Conservation (phyloP, 2,329 filamentous ascomycete genomes). For the Penicillium sumatraense region DNA sequence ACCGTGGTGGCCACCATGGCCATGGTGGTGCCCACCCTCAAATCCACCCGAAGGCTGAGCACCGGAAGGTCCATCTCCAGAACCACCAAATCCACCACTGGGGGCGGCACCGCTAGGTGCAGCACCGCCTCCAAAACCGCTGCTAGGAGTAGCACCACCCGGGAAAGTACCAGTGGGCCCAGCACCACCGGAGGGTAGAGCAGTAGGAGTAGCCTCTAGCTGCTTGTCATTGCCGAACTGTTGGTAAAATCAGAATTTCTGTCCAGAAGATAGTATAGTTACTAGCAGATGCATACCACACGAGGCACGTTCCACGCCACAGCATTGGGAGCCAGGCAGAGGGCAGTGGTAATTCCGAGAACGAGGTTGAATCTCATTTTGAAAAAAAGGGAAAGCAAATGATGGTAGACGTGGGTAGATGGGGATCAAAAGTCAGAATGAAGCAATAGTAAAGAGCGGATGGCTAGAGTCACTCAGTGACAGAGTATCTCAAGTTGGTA, state of each 20-base stretch:
- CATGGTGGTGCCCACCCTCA: too few relatives aligned
- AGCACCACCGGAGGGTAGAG: slow-evolving; percentile 5
- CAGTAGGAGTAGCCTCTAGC: slow-evolving; percentile 14
- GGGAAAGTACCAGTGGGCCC: slow-evolving; percentile 11
- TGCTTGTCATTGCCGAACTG: slow-evolving; percentile 9
- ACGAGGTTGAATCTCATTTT: slow-evolving; percentile 36
- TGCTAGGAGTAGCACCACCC: not conserved
- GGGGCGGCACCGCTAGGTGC: not conserved
- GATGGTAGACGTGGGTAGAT: not conserved
- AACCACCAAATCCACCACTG: not conserved
- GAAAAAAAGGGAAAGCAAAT: slow-evolving; percentile 15
- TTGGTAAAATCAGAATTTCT: not conserved
- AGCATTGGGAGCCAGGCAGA: slow-evolving; percentile 28
- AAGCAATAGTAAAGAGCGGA: slow-evolving; percentile 15
- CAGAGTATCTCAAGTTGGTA: slow-evolving; percentile 17
- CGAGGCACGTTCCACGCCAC: slow-evolving; percentile 22
- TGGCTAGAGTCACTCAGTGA: slow-evolving; percentile 14
- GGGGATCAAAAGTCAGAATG: slow-evolving; percentile 3
- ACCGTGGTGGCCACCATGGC: too few relatives aligned
- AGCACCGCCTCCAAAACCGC: not conserved
- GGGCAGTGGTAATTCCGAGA: slow-evolving; percentile 28
- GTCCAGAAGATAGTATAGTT: not conserved
- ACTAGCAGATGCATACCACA: slow-evolving; percentile 2
- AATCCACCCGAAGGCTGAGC: not conserved
- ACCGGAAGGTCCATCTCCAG: not conserved